Evolutionary conservation across 2,329 filamentous ascomycete genomes (phyloP), one percentile per base, ranked within the genome.

Genomic region (Colletotrichum sansevieriae): DNA sequence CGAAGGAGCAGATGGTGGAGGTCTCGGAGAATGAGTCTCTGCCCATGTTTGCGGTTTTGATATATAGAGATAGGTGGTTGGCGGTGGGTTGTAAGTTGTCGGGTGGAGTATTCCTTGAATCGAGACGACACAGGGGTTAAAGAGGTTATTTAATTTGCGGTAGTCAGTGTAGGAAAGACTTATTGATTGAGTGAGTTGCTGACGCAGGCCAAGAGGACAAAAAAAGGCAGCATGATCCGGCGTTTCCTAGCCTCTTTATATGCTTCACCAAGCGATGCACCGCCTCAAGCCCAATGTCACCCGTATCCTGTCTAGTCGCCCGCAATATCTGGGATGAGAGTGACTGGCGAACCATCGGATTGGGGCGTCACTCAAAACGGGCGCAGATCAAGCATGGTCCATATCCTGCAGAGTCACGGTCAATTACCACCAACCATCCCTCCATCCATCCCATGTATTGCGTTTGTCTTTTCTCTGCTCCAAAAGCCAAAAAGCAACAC

Each of bases 1-100:
- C 65, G 20, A 65, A 60, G 35, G 65, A 68, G 65, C 49, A 68
- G 55, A 68, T 25, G 49, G 65, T 68, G 9, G 65, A 68, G 33
- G 65, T 56, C 43, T 68, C 62, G 62, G 62, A 68, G 35, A 60
- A 65, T 33, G 65, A 65, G 15, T 33, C 33, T 41, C 54, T 68
- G 49, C n/a, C 25, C 65, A 68, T 68, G 22, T 22, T 65, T 13
- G 41, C 47, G 41, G 47, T 65, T 12, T 22, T 61, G 47, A 37
- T 8, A n/a, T 22, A 15, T n/a, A 11, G 54, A 15, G 54, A 13
- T 7, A 7, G 22, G 33, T 10, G 25, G 13, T 10, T 43, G 35
- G n/a, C 47, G 11, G 49, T 52, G n/a, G 12, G 15, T 25, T 10
- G 9, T 60, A n/a, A 41, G 46, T 12, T 22, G 20, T 13, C 10